phyloP scores from a whole-genome alignment of 2,329 filamentous ascomycete species.

The Akanthomyces dipterigenus region DNA sequence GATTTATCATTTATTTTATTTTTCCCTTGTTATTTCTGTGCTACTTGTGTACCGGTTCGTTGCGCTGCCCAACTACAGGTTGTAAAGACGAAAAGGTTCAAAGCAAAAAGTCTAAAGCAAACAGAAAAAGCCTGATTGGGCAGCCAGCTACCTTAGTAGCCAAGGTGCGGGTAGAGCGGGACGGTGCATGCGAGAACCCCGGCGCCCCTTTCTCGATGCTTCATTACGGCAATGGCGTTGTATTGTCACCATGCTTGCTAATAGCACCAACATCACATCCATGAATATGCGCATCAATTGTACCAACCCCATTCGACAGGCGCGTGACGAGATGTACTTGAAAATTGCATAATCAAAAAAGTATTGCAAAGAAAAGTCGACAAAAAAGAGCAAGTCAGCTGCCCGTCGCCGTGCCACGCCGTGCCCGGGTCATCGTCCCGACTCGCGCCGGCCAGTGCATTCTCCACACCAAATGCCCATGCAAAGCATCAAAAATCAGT shows the following conservation, averaged over 20 bases:
- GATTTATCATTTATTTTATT: not conserved
- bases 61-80: no score
- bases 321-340: no score
- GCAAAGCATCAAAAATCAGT: not conserved
- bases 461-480: not conserved
- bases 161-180: not conserved
- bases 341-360: not conserved
- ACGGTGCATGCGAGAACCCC: not conserved
- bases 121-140: not conserved
- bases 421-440: not conserved
- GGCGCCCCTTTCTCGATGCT: not conserved
- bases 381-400: not conserved
- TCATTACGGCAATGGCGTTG: no score
- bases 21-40: not conserved
- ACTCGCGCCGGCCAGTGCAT: not conserved
- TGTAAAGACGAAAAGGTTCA: no score
- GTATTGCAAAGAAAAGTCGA: not conserved
- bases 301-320: not conserved
- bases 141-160: no score
- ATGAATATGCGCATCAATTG: not conserved
- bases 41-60: no score
- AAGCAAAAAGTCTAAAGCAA: not conserved
- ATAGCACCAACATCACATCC: no score
- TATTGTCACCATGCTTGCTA: not conserved
- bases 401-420: not conserved